Evolutionary conservation across 1,284 basidiomycete species (phyloP).

Genomic region (Cryptococcus maquisensis): DNA sequence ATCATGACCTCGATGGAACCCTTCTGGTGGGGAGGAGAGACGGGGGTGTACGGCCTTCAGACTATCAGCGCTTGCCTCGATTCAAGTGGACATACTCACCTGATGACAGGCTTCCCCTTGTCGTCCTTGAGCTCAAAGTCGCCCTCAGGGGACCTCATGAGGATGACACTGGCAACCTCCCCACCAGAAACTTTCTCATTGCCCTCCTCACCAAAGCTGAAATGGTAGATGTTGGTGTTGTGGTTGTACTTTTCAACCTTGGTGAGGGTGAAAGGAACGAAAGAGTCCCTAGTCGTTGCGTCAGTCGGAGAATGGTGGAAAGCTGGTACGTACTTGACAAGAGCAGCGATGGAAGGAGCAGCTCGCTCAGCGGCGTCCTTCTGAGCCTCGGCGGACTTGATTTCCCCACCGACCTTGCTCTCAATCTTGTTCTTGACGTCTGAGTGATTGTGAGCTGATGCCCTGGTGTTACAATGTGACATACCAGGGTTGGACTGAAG

Average conservation of each 20-base stretch:
- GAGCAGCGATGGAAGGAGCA: conserved; percentile 17
- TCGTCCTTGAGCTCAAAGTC: conserved; percentile 55
- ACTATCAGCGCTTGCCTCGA: background rate
- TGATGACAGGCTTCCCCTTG: conserved; percentile 83
- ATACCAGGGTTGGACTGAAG: conserved; percentile 26
- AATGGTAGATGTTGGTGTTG: conserved; percentile 78
- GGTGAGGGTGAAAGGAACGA: conserved; percentile 64
- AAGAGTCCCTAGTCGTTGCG: conserved; percentile 34
- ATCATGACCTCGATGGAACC: conserved; percentile 78
- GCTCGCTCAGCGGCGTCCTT: conserved; percentile 25
- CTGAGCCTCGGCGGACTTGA: conserved; percentile 23
- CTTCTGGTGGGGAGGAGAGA: conserved; percentile 65
- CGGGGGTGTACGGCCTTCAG: conserved; percentile 69
- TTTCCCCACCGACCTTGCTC: conserved; percentile 2
- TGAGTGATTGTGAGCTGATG: background rate
- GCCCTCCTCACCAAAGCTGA: conserved; percentile 75
- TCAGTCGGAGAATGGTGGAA: background rate
- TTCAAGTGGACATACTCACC: conserved; percentile 48
- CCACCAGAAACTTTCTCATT: conserved; percentile 59
- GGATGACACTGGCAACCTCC: conserved; percentile 57
- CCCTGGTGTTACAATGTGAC: background rate
- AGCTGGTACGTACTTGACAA: conserved; percentile 31
- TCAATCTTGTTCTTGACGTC: conserved; percentile 22
- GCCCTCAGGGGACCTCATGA: conserved; percentile 52
- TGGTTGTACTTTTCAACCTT: conserved; percentile 87